These are phyloP conservation scores for Polyrhizophydium stewartii DNA, from an alignment of 371 early-diverging fungal species.

Conservation along the genomic window DNA sequence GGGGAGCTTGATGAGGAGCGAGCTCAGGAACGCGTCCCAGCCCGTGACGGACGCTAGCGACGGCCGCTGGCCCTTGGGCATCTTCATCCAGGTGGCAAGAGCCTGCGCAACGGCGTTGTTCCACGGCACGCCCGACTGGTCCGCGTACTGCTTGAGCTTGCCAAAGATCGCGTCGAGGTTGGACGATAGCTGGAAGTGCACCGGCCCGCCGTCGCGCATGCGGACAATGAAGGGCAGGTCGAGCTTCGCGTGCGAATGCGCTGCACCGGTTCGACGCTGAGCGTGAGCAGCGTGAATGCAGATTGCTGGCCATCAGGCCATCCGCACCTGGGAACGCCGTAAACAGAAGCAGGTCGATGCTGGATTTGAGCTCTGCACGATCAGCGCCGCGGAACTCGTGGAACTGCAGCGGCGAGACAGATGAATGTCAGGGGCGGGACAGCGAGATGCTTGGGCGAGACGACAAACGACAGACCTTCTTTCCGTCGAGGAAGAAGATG, in stretches of 20 bases:
- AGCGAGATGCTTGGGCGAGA: slow-evolving; percentile 4
- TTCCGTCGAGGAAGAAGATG: slow-evolving; percentile 56
- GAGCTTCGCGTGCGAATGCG: slow-evolving; percentile 59
- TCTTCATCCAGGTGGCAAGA: slow-evolving; percentile 20
- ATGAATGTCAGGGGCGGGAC: no score
- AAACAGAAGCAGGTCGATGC: slow-evolving; percentile 57
- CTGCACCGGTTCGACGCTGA: slow-evolving; percentile 17
- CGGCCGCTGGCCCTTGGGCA: slow-evolving; percentile 15
- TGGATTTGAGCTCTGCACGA: slow-evolving; percentile 55
- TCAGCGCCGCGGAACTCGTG: slow-evolving; percentile 66
- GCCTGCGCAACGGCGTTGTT: slow-evolving; percentile 26
- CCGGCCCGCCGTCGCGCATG: slow-evolving; percentile 41
- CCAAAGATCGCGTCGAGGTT: slow-evolving; percentile 55
- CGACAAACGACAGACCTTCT: slow-evolving; percentile 15
- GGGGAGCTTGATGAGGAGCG: slow-evolving; percentile 23
- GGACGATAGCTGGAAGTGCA: slow-evolving; percentile 48
- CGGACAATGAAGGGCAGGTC: slow-evolving; percentile 31
- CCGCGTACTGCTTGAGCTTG: slow-evolving; percentile 48
- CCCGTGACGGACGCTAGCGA: neutral
- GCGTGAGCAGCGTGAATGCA: neutral
- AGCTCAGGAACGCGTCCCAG: slow-evolving; percentile 12
- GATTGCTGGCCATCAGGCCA: slow-evolving; percentile 1
- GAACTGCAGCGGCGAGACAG: slow-evolving; percentile 16
- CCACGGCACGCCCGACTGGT: slow-evolving; percentile 19
- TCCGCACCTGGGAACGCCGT: slow-evolving; percentile 68